Conservation (phyloP, 345 rosid genomes). For the Stellera chamaejasme region DNA sequence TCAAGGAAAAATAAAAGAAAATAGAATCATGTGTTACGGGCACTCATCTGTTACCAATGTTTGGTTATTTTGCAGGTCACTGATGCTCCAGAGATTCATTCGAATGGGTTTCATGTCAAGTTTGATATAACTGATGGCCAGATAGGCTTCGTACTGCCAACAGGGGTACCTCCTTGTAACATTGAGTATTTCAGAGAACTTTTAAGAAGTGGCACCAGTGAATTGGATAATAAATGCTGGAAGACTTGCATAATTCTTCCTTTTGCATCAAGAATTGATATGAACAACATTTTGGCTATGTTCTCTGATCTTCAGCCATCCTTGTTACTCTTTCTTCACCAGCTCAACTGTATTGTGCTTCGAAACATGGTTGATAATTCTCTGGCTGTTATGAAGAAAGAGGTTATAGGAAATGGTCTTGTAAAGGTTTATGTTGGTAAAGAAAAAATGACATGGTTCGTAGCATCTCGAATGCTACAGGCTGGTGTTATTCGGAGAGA, state of each 20-base stretch:
- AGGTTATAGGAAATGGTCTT: conserved; percentile 55
- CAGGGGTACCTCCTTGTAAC: conserved; percentile 63
- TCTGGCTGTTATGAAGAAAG: conserved; percentile 63
- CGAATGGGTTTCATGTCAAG: conserved; percentile 90
- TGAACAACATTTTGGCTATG: conserved; percentile 46
- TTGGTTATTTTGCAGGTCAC: conserved; percentile 55
- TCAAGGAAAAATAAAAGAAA: too few relatives aligned
- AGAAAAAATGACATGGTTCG: conserved; percentile 81
- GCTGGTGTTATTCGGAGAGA: conserved; percentile 41
- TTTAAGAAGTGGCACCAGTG: conserved; percentile 26
- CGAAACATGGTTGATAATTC: conserved; percentile 60
- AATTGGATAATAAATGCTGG: conserved; percentile 43
- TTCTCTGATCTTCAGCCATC: conserved; percentile 93
- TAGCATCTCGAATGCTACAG: conserved; percentile 63
- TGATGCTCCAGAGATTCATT: conserved; percentile 95
- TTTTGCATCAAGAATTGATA: conserved; percentile 50
- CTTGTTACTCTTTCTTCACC: conserved; percentile 85
- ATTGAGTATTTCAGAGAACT: conserved; percentile 42
- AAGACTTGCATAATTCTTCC: conserved; percentile 92
- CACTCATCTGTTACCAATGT: neutral
- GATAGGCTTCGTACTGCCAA: conserved; percentile 93
- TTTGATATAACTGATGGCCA: conserved; percentile 85
- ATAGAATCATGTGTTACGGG: too few relatives aligned
- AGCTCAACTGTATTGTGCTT: conserved; percentile 62
- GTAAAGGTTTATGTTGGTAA: conserved; percentile 68